phyloP scores from a whole-genome alignment of 805 yeast species.

The Candida boleticola region DNA sequence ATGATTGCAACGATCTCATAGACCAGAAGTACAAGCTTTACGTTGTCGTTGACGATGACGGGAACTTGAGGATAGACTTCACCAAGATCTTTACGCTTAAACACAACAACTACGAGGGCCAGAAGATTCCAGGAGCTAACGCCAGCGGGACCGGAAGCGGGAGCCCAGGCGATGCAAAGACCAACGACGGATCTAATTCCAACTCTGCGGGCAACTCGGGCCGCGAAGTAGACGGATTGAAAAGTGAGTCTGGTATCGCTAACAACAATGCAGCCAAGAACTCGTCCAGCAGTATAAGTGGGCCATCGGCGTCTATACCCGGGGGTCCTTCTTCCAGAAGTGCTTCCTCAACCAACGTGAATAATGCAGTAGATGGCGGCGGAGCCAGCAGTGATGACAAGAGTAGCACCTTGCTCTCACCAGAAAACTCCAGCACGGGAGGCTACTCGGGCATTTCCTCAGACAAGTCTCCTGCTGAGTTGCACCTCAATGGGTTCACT shows the following conservation, averaged over 20 bases:
- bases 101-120: conserved; percentile 1
- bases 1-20: conserved; percentile 44
- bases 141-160: conserved; percentile 5
- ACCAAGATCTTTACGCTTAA: conserved; percentile 39
- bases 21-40: conserved; percentile 49
- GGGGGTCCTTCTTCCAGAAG: neutral
- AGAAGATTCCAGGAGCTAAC: neutral
- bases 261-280: neutral
- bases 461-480: neutral
- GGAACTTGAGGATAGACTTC: conserved; percentile 48
- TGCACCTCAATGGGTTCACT: neutral
- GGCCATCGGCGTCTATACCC: neutral
- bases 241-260: neutral
- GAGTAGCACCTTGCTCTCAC: neutral
- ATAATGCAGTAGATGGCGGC: neutral
- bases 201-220: neutral
- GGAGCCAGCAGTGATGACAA: neutral
- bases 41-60: conserved; percentile 47
- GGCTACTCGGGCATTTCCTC: conserved; percentile 3
- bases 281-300: neutral
- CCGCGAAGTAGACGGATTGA: no score
- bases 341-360: neutral
- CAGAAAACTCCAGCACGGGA: neutral
- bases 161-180: neutral
- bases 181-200: neutral